Evolutionary conservation across 352 stramenopile species (phyloP), one percentile per base, ranked within the genome.

Genomic region (Phytopythium sindhum): DNA sequence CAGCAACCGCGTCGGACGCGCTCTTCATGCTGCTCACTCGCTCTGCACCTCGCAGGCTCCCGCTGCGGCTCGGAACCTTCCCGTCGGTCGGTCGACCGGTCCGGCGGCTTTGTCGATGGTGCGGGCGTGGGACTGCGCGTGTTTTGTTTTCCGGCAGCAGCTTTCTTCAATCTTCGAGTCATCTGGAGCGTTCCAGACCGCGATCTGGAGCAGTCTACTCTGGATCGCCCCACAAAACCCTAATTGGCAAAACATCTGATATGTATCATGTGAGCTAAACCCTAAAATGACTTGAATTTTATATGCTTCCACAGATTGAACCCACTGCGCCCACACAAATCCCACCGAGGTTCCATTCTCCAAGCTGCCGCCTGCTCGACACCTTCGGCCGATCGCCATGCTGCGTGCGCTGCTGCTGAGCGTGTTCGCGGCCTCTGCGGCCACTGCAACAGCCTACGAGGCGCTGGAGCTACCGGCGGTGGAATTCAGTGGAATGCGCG

Each of bases 1-100:
- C 90, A 45, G 90, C 81, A 61, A 41, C 57, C 41, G 80, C 73
- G 57, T 64, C 69, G 50, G 76, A 71, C 57, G 57, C 61, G 41
- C 63, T 58, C 53, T 76, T 74, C 63, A 74, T 74, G 35, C 65
- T 69, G 67, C 74, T 77, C 55, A 52, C 21, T 28, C 19, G 6
- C 21, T 26, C 41, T 11, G 9, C 12, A 4, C 17, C 41, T 45
- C 7, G n/a, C n/a, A 50, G 7, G 42, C 42, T 10, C 42, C 0
- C 19, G 21, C n/a, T 4, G 21, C n/a, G 19, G 6, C 21, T 14
- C 21, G 17, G 4, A 26, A 12, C 5, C 33, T 39, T 39, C 33
- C 33, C 33, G 33, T 15, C n/a, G n/a, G n/a, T n/a, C n/a, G n/a
- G n/a, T n/a, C n/a, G n/a, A n/a, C n/a, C 52, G 52, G 11, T 41